These are phyloP conservation scores for Podospora pseudoanserina DNA, from an alignment of 495 filamentous ascomycete species.

Conservation along the genomic window DNA sequence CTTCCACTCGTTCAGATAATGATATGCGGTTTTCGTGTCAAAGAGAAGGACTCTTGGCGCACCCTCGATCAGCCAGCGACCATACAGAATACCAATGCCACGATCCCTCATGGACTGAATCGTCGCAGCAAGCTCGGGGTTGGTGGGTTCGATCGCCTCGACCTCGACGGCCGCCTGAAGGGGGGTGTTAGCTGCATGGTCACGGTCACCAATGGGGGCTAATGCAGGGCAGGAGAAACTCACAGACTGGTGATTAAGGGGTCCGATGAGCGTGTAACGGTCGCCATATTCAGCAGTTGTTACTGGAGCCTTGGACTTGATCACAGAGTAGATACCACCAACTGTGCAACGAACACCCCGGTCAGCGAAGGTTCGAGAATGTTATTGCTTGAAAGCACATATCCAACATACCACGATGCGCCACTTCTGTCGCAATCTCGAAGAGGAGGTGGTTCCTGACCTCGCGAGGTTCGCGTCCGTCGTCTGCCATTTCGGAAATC, in stretches of 20 bases:
- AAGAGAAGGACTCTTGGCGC: conserved; percentile 91
- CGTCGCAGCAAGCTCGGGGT: conserved; percentile 72
- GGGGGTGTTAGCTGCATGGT: conserved; percentile 1
- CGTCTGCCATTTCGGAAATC: conserved; percentile 32
- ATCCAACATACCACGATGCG: conserved; percentile 71
- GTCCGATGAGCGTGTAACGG: conserved; percentile 91
- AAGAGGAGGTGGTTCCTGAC: conserved; percentile 65
- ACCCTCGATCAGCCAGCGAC: conserved; percentile 95
- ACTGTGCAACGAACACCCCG: conserved; percentile 48
- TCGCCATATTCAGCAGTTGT: conserved; percentile 98
- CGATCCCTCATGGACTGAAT: conserved; percentile 87
- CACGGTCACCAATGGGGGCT: not conserved
- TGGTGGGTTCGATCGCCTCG: conserved; percentile 81
- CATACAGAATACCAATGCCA: conserved; percentile 87
- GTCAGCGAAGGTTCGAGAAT: conserved; percentile 13
- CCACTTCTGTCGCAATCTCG: conserved; percentile 93
- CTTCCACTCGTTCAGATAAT: conserved; percentile 95
- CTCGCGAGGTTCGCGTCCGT: conserved; percentile 40
- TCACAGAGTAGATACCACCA: conserved; percentile 96
- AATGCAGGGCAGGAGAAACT: conserved; percentile 29
- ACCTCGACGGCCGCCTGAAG: conserved; percentile 87
- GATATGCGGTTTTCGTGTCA: conserved; percentile 88
- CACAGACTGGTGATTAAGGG: conserved; percentile 85
- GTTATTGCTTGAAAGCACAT: not conserved
- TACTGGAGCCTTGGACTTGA: conserved; percentile 97